Conservation (phyloP, 139 green algal species). For the Chlorella sp. region DNA sequence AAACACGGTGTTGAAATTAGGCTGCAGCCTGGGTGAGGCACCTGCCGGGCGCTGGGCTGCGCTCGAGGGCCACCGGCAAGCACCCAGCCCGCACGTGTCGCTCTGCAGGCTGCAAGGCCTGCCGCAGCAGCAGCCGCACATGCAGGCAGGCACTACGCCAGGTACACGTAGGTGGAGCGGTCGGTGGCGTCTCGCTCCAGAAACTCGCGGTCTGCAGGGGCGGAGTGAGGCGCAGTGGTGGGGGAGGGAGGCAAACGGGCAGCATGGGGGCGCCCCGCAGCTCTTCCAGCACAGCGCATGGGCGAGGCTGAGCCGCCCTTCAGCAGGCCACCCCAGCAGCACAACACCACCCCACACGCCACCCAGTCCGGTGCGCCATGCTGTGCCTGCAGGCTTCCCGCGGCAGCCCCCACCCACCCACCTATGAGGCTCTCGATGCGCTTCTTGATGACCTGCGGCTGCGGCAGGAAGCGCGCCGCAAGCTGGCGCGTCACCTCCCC, state of each 20-base stretch:
- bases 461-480: constrained; percentile 86
- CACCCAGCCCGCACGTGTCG: no score
- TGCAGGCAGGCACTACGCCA: constrained; percentile 61
- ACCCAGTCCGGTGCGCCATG: not conserved
- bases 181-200: constrained; percentile 92
- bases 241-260: no score
- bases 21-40: not conserved
- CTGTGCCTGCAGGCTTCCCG: no score
- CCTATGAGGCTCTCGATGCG: constrained; percentile 96
- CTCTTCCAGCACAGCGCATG: not conserved
- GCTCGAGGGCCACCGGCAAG: no score
- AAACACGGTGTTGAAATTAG: no score
- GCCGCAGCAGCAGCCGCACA: no score
- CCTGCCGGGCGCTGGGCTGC: no score
- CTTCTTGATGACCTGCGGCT: constrained; percentile 96
- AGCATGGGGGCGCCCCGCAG: not conserved
- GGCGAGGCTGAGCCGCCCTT: no score
- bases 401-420: not conserved
- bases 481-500: constrained; percentile 94
- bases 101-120: no score
- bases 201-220: constrained; percentile 90
- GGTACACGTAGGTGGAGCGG: constrained; percentile 90
- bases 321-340: not conserved
- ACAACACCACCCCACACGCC: not conserved
- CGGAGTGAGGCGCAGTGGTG: not conserved